Evolutionary conservation across 208 protist species (phyloP), one percentile per base, ranked within the genome.

Genomic region (Crithidia fasciculata): DNA sequence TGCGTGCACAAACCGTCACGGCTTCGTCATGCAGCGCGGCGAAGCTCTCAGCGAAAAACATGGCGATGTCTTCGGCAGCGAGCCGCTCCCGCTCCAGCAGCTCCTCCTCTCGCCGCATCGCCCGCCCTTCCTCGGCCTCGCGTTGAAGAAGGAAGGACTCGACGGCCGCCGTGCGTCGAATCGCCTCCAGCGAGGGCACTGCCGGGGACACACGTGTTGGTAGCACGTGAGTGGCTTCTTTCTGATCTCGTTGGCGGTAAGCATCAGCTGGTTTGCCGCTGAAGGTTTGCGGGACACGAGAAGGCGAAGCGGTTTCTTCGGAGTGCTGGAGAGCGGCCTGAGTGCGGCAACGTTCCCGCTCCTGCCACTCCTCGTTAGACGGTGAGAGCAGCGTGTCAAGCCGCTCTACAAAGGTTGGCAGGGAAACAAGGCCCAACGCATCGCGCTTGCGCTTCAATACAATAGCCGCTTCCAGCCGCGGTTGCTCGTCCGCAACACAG

Each of bases 101-200:
- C 56, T 59, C 74, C 37, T 93, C 88, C 52, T 90, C 88, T 37
- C 68, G 49, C 3, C 80, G 81, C 88, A 93, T 87, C 13, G 45
- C 72, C 3, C 60, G 78, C 4, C 52, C 64, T 65, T 90, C 88
- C 37, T 54, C 57, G 4, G 63, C 49, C 36, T 86, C 85, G 16
- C 50, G 64, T 12, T 76, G 41, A 4, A 86, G 49, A 0, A 86
- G 52, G 18, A 86, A 81, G 2, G 64, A 63, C 50, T 88, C 82
- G 9, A 73, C 36, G 6, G 67, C 70, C 2, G 85, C 88, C 13
- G 13, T 52, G 8, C 67, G 50, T 55, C 73, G 75, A 61, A 91
- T 88, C 0, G 37, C 36, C 41, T 75, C 55, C 1, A 81, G 44
- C 4, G 70, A 71, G 7, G 47, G 40, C 10, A 55, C 16, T 5